Evolutionary conservation across 2,329 filamentous ascomycete species (phyloP).

Genomic region (Cercospora nicotianae): DNA sequence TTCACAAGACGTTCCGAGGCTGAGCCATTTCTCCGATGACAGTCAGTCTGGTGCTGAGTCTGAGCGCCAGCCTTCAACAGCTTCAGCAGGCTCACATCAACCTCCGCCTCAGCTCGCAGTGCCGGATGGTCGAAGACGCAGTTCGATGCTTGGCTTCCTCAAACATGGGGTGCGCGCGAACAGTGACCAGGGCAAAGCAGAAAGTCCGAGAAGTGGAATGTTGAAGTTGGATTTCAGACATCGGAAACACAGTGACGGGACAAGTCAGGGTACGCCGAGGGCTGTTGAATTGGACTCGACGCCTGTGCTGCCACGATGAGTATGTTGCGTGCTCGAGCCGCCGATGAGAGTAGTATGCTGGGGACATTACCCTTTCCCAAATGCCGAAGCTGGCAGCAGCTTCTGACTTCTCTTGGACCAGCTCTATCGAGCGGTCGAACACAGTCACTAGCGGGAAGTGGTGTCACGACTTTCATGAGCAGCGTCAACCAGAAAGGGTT

Average conservation of each 20-base stretch:
- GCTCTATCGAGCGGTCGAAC: too few relatives aligned
- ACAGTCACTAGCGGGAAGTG: too few relatives aligned
- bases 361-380: too few relatives aligned
- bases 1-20: background rate
- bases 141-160: conserved; percentile 1
- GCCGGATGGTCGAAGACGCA: background rate
- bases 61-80: background rate
- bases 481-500: too few relatives aligned
- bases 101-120: background rate
- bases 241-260: background rate
- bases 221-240: background rate
- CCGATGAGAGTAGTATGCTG: background rate
- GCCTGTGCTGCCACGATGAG: background rate
- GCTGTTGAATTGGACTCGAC: conserved; percentile 1
- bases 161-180: background rate
- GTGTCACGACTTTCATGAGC: too few relatives aligned
- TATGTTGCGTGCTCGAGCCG: background rate
- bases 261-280: background rate
- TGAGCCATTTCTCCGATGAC: background rate
- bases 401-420: too few relatives aligned
- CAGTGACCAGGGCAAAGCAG: background rate
- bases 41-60: background rate
- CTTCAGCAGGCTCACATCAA: background rate
- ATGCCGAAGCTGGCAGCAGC: too few relatives aligned
- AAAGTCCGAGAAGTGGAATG: background rate